These are phyloP conservation scores for Simmondsia chinensis DNA, from an alignment of 148 eudicot species.

Conservation along the genomic window DNA sequence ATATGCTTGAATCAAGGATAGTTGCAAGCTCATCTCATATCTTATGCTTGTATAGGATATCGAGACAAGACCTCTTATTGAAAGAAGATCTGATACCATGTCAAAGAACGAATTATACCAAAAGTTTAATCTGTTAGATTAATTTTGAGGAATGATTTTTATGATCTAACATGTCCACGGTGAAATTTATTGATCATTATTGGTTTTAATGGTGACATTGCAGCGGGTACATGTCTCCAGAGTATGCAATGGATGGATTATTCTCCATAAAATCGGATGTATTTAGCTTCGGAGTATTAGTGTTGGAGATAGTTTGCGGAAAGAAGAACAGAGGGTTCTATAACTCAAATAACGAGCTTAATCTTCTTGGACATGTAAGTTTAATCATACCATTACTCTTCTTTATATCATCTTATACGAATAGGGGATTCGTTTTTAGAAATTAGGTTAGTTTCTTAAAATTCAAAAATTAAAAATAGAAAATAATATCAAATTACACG, in stretches of 20 bases:
- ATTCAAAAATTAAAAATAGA: too few relatives aligned
- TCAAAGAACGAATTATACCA: not conserved
- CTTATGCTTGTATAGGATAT: too few relatives aligned
- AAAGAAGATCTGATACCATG: not conserved
- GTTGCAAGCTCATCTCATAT: too few relatives aligned
- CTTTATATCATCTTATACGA: not conserved
- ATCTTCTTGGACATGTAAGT: conserved; percentile 39
- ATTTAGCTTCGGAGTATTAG: conserved; percentile 40
- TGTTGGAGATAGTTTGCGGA: conserved; percentile 33
- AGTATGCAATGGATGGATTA: conserved; percentile 33
- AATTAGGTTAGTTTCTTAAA: not conserved
- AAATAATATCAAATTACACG: too few relatives aligned
- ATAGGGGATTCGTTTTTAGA: not conserved
- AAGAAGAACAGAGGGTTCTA: conserved; percentile 21
- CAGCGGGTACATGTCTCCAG: conserved; percentile 51
- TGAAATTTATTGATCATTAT: too few relatives aligned
- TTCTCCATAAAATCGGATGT: conserved; percentile 43
- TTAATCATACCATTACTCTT: too few relatives aligned
- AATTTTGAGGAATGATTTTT: too few relatives aligned
- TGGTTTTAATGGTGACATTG: conserved; percentile 1
- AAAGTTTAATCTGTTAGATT: too few relatives aligned
- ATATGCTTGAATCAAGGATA: too few relatives aligned
- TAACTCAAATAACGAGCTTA: conserved; percentile 14
- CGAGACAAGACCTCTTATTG: too few relatives aligned
- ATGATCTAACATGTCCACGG: too few relatives aligned